Conservation (phyloP, 768 basidiomycete genomes). For the Kwoniella sp. region DNA sequence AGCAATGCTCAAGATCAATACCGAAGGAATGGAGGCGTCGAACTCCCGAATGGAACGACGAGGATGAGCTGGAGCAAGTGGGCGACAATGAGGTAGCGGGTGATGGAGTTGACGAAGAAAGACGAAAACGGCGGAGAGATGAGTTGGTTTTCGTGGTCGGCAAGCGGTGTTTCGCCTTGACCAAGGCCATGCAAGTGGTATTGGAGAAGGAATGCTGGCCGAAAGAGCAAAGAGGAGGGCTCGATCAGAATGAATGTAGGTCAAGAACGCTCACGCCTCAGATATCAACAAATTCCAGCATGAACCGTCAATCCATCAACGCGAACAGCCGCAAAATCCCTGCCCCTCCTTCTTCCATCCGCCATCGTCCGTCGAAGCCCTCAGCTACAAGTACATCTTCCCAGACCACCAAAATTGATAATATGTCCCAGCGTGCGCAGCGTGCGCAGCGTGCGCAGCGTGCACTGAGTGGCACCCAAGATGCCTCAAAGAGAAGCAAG, state of each 20-base stretch:
- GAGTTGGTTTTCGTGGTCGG: slow-evolving; percentile 29
- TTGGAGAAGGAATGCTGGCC: slow-evolving; percentile 42
- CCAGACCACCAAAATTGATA: too few species aligned
- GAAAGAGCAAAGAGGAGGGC: slow-evolving; percentile 12
- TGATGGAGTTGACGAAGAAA: slow-evolving; percentile 2
- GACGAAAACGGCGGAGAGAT: slow-evolving; percentile 20
- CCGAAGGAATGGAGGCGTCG: slow-evolving; percentile 27
- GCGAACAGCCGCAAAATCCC: not conserved
- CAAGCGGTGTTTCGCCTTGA: slow-evolving; percentile 30
- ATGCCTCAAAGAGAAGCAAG: not conserved
- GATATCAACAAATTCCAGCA: not conserved
- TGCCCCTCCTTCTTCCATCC: too few species aligned
- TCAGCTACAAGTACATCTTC: too few species aligned
- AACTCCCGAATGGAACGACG: slow-evolving; percentile 7
- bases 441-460: too few species aligned
- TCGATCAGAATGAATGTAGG: slow-evolving; percentile 29
- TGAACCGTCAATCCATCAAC: not conserved
- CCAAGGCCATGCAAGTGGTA: slow-evolving; percentile 23
- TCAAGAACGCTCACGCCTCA: not conserved
- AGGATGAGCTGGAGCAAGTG: slow-evolving; percentile 15
- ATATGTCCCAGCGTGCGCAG: too few species aligned
- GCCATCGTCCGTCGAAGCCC: too few species aligned
- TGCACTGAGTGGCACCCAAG: too few species aligned
- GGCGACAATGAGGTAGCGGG: slow-evolving; percentile 9
- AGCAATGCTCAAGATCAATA: slow-evolving; percentile 17